Percentiles rank a stretch among this genome's conserved stretches.
These are phyloP conservation scores for Syncephalastrum monosporum DNA, from an alignment of 371 early-diverging fungal species.

Conservation along the genomic window DNA sequence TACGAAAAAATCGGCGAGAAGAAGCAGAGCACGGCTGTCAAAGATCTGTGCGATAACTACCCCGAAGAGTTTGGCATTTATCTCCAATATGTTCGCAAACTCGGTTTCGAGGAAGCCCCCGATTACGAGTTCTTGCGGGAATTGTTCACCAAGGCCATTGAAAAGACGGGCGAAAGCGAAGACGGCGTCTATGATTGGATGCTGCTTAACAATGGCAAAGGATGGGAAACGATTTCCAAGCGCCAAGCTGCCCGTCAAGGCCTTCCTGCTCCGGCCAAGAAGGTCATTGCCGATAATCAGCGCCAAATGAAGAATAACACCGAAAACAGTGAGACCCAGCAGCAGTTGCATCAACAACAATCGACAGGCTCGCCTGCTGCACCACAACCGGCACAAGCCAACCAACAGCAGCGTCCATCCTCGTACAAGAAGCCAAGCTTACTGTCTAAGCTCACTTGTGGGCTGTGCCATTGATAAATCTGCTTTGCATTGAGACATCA, in stretches of 20 bases:
- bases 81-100: conserved; percentile 81
- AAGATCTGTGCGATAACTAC: conserved; percentile 74
- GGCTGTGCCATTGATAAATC: conserved; percentile 12
- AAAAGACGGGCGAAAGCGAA: conserved; percentile 66
- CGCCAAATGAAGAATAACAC: conserved; percentile 3
- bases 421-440: conserved; percentile 17
- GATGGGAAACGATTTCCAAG: conserved; percentile 40
- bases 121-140: conserved; percentile 85
- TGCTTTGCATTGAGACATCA: too few species aligned
- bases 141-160: conserved; percentile 79
- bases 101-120: conserved; percentile 92
- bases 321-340: conserved; percentile 1
- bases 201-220: conserved; percentile 58
- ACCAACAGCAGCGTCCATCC: conserved; percentile 7
- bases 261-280: conserved; percentile 18
- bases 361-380: background rate
- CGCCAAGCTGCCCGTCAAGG: conserved; percentile 19
- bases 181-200: conserved; percentile 93
- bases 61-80: conserved; percentile 89
- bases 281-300: conserved; percentile 15
- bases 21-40: conserved; percentile 75
- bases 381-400: conserved; percentile 1
- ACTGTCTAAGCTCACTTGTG: conserved; percentile 17
- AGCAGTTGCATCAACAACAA: conserved; percentile 5
- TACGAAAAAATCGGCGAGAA: conserved; percentile 90